A percentile compares a stretch with the other conserved stretches of the same genome.
Conservation (phyloP, 495 filamentous ascomycete species). For the Haplographium delicatum region DNA sequence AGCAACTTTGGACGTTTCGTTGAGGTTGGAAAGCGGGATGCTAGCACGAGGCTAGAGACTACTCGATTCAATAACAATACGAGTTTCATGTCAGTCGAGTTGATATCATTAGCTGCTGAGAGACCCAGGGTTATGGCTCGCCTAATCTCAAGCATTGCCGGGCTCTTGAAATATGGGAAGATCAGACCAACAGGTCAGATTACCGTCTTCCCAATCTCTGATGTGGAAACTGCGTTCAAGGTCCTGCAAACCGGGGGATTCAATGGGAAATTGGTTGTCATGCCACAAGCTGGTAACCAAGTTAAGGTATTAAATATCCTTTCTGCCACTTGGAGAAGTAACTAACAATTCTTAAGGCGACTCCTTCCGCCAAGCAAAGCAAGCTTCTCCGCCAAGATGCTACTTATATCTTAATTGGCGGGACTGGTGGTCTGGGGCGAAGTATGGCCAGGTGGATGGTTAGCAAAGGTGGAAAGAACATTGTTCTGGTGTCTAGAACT, state of each 20-base stretch:
- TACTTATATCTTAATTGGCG: slow-evolving; percentile 57
- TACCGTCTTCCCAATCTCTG: slow-evolving; percentile 42
- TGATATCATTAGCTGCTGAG: slow-evolving; percentile 35
- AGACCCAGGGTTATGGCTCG: slow-evolving; percentile 32
- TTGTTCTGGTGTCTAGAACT: slow-evolving; percentile 55
- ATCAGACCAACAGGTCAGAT: slow-evolving; percentile 36
- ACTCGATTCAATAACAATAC: slow-evolving; percentile 36
- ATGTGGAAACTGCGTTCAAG: slow-evolving; percentile 53
- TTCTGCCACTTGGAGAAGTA: neutral
- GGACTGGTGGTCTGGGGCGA: slow-evolving; percentile 59
- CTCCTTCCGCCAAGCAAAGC: slow-evolving; percentile 4
- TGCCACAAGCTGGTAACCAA: slow-evolving; percentile 32
- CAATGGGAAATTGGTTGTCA: slow-evolving; percentile 54
- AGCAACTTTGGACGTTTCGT: slow-evolving; percentile 47
- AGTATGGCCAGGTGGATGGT: slow-evolving; percentile 58
- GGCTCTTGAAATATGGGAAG: slow-evolving; percentile 35
- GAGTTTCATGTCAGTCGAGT: slow-evolving; percentile 45
- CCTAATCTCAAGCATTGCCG: slow-evolving; percentile 36
- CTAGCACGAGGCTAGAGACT: slow-evolving; percentile 29
- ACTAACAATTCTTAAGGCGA: slow-evolving; percentile 15
- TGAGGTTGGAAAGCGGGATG: slow-evolving; percentile 36
- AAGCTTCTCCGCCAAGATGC: slow-evolving; percentile 27
- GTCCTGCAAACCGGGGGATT: slow-evolving; percentile 48
- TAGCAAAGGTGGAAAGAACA: slow-evolving; percentile 48
- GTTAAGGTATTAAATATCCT: slow-evolving; percentile 26